Base-by-base conservation (phyloP, 768 basidiomycete species). In the Amyloporia xantha region DNA sequence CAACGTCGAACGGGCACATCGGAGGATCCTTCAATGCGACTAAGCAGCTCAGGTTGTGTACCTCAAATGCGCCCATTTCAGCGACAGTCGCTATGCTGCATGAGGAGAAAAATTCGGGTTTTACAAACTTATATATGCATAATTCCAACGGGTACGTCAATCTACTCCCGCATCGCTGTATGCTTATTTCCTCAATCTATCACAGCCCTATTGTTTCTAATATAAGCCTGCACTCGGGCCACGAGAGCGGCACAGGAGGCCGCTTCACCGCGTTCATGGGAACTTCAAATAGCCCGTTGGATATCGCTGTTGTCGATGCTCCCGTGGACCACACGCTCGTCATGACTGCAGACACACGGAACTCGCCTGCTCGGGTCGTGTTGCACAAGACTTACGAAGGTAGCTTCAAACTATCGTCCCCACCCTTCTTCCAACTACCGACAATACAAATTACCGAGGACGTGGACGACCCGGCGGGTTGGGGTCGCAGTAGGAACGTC, bases 81-180 rank as follows among this genome's bases (percentile, higher is more conserved):
- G 62, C 54, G 1, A 55, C 62, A 24, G 72, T 78, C 25, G 63
- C 59, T 23, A 45, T 81, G 39, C 36, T 58, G 12, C 69, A 68
- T 44, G 53, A 58, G 7, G 47, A 56, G 43, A 42, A 46, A 5
- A n/a, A n/a, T n/a, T n/a, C n/a, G n/a, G 59, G 68, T 19, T 46
- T 65, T 2, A 58, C 69, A 17, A 49, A 54, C 15, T 54, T 76
- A 49, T 27, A 41, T 1, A 57, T 76, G 43, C 55, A 52, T 15
- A 74, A 74, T 1, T 64, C 52, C 21, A 78, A 80, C 50, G 68
- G 66, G 78, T 78, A 59, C 40, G 68, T 59, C n/a, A n/a, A n/a
- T n/a, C n/a, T n/a, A n/a, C n/a, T n/a, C n/a, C 2, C 30, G 30
- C 11, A 13, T 25, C 35, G 13, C 41, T 26, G n/a, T 15, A 15